phyloP scores from a whole-genome alignment of 495 filamentous ascomycete genomes.

The Elaphomyces granulatus region DNA sequence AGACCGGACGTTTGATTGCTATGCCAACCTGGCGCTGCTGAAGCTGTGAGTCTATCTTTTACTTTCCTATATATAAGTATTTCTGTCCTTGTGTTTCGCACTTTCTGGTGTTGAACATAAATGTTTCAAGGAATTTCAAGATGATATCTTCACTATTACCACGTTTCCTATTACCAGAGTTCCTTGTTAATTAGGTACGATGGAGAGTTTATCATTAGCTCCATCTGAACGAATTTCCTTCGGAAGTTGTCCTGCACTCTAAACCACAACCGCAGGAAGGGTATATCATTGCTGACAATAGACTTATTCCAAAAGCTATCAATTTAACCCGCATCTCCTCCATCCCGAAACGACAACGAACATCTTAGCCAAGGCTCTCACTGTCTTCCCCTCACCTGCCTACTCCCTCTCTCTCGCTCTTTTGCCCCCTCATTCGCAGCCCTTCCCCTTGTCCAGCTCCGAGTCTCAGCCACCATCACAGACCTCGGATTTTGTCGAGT shows the following conservation, averaged over 20 bases:
- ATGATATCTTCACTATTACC: conserved; percentile 46
- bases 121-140: conserved; percentile 23
- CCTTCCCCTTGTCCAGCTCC: conserved; percentile 34
- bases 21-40: conserved; percentile 87
- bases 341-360: conserved; percentile 95
- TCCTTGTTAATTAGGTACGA: conserved; percentile 3
- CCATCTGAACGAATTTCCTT: conserved; percentile 41
- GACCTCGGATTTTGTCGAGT: conserved; percentile 56
- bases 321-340: conserved; percentile 98
- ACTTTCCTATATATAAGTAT: conserved; percentile 4
- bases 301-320: conserved; percentile 70
- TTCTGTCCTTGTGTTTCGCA: conserved; percentile 3
- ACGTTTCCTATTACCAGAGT: conserved; percentile 99
- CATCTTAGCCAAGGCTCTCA: conserved; percentile 94
- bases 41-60: conserved; percentile 70
- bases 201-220: conserved; percentile 33
- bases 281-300: background rate
- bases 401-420: conserved; percentile 90
- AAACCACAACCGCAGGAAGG: too few relatives aligned
- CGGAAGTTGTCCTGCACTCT: too few relatives aligned
- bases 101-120: too few relatives aligned
- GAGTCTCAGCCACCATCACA: conserved; percentile 48
- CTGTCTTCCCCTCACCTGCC: conserved; percentile 91
- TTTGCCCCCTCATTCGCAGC: conserved; percentile 63
- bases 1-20: conserved; percentile 81